Evolutionary conservation across 371 early-diverging fungal species (phyloP).

Genomic region (Synchytrium microbalum): DNA sequence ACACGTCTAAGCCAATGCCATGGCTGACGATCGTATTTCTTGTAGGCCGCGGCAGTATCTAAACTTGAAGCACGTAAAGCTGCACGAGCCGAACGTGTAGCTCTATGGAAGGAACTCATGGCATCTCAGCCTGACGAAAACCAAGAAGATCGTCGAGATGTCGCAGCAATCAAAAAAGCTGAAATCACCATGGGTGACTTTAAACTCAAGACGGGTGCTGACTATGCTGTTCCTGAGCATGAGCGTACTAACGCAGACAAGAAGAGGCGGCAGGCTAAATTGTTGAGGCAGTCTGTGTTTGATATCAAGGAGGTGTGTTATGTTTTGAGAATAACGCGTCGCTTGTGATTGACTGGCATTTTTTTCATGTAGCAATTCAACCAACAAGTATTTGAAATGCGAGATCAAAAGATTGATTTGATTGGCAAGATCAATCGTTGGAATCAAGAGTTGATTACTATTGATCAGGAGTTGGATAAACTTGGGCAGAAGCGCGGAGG

Average conservation of each 20-base stretch:
- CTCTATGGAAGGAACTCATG: conserved; percentile 41
- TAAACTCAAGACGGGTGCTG: conserved; percentile 47
- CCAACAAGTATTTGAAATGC: conserved; percentile 26
- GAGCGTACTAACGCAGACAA: conserved; percentile 52
- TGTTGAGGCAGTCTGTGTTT: conserved; percentile 39
- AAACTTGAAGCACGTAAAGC: conserved; percentile 47
- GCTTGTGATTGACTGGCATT: conserved; percentile 9
- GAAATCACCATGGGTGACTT: conserved; percentile 49
- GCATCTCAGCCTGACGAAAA: conserved; percentile 44
- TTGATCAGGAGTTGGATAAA: conserved; percentile 30
- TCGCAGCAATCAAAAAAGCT: conserved; percentile 44
- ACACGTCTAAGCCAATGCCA: too few species aligned
- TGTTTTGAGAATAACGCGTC: neutral
- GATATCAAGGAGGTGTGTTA: conserved; percentile 36
- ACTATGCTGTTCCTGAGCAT: conserved; percentile 50
- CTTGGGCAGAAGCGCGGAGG: neutral
- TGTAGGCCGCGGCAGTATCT: conserved; percentile 11
- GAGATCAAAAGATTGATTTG: conserved; percentile 28
- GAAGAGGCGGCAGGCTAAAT: conserved; percentile 39
- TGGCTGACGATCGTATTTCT: too few species aligned
- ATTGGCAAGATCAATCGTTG: conserved; percentile 15
- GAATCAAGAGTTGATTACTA: conserved; percentile 15
- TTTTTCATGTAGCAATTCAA: conserved; percentile 36
- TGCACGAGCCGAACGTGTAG: conserved; percentile 32
- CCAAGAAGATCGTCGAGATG: conserved; percentile 46